Evolutionary conservation across 1,284 basidiomycete genomes (phyloP), one percentile per base, ranked within the genome.

Genomic region (Golubevia sp.): DNA sequence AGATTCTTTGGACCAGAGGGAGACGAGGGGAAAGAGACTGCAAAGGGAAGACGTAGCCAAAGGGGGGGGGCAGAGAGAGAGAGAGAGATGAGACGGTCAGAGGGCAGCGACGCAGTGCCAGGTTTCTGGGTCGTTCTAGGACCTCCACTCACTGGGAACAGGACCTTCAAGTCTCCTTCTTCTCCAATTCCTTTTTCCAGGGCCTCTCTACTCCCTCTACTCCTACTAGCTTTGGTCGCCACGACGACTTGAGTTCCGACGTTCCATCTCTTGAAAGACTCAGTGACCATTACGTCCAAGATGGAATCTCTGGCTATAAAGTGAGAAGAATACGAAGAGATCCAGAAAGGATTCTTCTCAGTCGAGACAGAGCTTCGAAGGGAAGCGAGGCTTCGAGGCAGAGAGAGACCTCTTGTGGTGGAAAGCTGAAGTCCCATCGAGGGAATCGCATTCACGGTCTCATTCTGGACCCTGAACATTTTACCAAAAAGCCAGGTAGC

Each of bases 161-260:
- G 34, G 61, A 64, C 56, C 18, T 64, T 24, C 11, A 66, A 53
- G 25, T 62, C n/a, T 18, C 61, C 30, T 8, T 61, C 62, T 25
- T 44, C 23, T 8, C 59, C 48, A 23, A 48, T 15, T 24, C 13
- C 44, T 27, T 23, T 30, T 4, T 44, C 38, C 38, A 44, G 18
- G 11, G 38, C 11, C 18, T 44, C 38, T 44, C 38, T 44, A 44
- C 13, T 44, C 13, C 38, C 38, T 44, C 38, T 44, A 34, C 48
- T 24, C 52, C 38, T 25, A 52, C 52, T 26, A 25, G 26, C 26
- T 44, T 61, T 51, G 0, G 63, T 68, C 8, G 55, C 62, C 1
- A 77, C 66, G 1, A 67, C 64, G 2, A 77, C 63, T 55, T 79
- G 73, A 30, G 79, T 78, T 18, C 73, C 21, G 8, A 82, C 62